These are phyloP conservation scores for Hygrophorus russula DNA, from an alignment of 768 basidiomycete genomes.

Conservation along the genomic window DNA sequence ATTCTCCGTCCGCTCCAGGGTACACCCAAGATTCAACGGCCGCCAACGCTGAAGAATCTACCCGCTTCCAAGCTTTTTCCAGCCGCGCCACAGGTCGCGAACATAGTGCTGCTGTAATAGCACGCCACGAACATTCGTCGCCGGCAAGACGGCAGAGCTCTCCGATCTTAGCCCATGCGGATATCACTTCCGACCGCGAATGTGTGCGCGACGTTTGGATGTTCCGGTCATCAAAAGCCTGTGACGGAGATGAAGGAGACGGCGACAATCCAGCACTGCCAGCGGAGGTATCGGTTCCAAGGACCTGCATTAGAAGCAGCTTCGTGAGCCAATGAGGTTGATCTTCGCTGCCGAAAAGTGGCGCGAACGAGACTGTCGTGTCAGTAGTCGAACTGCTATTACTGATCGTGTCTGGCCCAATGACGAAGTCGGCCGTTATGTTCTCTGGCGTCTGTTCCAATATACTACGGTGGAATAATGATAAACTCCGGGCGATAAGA, in stretches of 20 bases:
- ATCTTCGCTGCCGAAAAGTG: conserved; percentile 58
- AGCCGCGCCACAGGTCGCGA: conserved; percentile 65
- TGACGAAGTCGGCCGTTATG: conserved; percentile 34
- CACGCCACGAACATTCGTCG: conserved; percentile 73
- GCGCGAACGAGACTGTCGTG: conserved; percentile 12
- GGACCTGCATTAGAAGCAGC: conserved; percentile 56
- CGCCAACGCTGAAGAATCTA: conserved; percentile 44
- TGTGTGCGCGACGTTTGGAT: conserved; percentile 47
- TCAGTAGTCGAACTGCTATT: background rate
- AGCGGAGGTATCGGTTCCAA: conserved; percentile 44
- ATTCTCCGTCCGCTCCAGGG: conserved; percentile 21
- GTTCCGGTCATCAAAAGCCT: conserved; percentile 5
- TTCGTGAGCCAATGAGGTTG: conserved; percentile 77
- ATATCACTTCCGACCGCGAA: conserved; percentile 61
- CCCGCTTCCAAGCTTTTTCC: conserved; percentile 72
- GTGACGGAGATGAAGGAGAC: conserved; percentile 15
- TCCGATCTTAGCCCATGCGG: conserved; percentile 61
- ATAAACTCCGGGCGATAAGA: conserved; percentile 52
- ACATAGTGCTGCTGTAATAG: conserved; percentile 60
- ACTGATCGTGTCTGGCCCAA: conserved; percentile 15
- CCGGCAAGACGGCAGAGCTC: conserved; percentile 64
- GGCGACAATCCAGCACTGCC: conserved; percentile 10
- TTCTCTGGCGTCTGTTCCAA: conserved; percentile 42
- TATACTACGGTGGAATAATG: conserved; percentile 44
- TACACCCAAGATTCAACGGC: conserved; percentile 63